Percentiles rank a stretch among this genome's conserved stretches.
These are phyloP conservation scores for Fraxinus albicans DNA, from an alignment of 305 asterid genomes.

Conservation along the genomic window DNA sequence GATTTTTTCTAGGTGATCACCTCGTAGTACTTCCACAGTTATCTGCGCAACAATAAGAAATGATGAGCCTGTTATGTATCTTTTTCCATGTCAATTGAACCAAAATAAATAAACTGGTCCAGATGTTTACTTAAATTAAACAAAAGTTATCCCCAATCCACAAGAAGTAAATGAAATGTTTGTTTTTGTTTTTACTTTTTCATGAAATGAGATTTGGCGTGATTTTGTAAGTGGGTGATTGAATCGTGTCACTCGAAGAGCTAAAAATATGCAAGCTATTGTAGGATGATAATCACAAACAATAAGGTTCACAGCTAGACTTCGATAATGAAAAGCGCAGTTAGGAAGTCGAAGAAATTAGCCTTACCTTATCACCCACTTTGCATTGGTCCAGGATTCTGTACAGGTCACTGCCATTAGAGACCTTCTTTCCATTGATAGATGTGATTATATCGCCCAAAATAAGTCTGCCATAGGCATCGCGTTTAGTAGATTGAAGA, in stretches of 20 bases:
- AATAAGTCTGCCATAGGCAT: constrained; percentile 82
- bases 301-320: neutral
- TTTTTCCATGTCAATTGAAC: neutral
- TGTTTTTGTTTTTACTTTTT: neutral
- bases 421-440: constrained; percentile 75
- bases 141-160: neutral
- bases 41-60: constrained; percentile 45
- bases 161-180: neutral
- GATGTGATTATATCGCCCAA: constrained; percentile 92
- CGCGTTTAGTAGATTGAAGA: constrained; percentile 86
- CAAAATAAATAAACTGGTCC: neutral
- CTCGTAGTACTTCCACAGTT: constrained; percentile 84
- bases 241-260: neutral
- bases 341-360: neutral
- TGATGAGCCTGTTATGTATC: neutral
- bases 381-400: constrained; percentile 95
- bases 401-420: constrained; percentile 94
- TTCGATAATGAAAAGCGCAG: neutral
- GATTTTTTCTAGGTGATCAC: constrained; percentile 82
- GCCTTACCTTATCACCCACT: constrained; percentile 80
- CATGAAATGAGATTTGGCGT: neutral
- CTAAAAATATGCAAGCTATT: neutral
- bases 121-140: neutral
- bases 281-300: neutral
- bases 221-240: neutral